phyloP scores from a whole-genome alignment of 2,329 filamentous ascomycete species.

The Clonostachys rosea region DNA sequence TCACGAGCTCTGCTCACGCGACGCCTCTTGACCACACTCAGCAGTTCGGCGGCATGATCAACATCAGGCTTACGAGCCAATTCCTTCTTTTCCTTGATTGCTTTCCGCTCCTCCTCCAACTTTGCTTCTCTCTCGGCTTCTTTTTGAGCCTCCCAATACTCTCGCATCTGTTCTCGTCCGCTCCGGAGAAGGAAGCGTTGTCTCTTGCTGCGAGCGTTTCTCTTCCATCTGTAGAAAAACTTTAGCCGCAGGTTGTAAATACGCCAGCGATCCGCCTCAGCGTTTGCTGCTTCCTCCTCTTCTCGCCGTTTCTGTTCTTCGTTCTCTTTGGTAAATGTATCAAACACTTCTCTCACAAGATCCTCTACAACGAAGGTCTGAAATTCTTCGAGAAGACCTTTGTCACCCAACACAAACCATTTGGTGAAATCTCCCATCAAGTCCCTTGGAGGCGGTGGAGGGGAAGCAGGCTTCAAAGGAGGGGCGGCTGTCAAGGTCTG shows the following conservation, averaged over 20 bases:
- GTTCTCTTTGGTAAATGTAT: constrained; percentile 31
- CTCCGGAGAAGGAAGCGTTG: constrained; percentile 44
- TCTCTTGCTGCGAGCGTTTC: constrained; percentile 39
- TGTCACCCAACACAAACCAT: constrained; percentile 51
- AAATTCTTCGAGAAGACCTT: constrained; percentile 47
- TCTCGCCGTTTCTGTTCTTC: constrained; percentile 35
- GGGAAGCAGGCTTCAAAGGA: too few relatives aligned
- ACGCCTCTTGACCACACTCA: constrained; percentile 21
- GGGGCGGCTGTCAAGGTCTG: too few relatives aligned
- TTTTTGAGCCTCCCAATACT: constrained; percentile 34
- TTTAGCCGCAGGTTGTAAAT: constrained; percentile 44
- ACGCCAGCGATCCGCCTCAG: constrained; percentile 42
- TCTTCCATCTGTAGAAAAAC: constrained; percentile 53
- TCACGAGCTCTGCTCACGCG: constrained; percentile 19
- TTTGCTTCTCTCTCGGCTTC: constrained; percentile 25
- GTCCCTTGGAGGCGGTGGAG: constrained; percentile 22
- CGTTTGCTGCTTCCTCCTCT: constrained; percentile 40
- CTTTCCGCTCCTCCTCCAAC: constrained; percentile 4
- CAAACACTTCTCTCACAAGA: constrained; percentile 34
- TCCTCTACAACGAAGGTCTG: constrained; percentile 37
- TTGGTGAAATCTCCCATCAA: constrained; percentile 42
- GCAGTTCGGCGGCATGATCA: constrained; percentile 26
- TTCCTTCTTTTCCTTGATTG: constrained; percentile 10
- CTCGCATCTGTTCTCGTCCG: constrained; percentile 44
- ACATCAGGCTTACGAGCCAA: constrained; percentile 9